Base-by-base conservation (phyloP, 2,329 filamentous ascomycete species). In the Talaromyces pinophilus region DNA sequence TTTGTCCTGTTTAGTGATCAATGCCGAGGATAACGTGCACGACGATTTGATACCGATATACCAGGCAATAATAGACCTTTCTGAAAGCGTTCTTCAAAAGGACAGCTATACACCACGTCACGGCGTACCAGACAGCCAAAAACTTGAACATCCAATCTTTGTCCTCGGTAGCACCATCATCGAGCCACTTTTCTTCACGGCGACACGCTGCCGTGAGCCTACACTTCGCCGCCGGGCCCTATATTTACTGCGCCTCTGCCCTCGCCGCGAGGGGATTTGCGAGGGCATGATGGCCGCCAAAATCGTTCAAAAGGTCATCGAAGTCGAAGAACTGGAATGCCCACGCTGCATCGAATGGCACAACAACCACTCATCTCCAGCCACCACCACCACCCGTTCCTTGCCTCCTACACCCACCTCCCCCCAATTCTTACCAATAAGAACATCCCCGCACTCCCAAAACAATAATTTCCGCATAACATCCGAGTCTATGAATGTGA, bases 181-280 rank as follows among this genome's bases (percentile, higher is more conserved):
- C 22, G 65, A 67, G 25, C 54, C 54, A 13, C 44, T 67, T 4
- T 67, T 52, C 15, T 13, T 63, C 2, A 35, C 44, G 1, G 65
- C 52, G 5, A 55, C 54, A 7, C 60, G 65, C 46, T 59, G 61
- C n/a, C 65, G 61, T 7, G 65, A 67, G 6, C 65, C 65, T 19
- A 38, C 13, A n/a, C 44, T 67, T 63, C 65, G 65, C n/a, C 65
- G 65, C 1, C 61, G 52, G 38, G 65, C 65, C 1, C 19, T 63
- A 25, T 44, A 42, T 3, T 35, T 67, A 55, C 25, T 67, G 1
- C 61, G 62, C 17, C 44, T 60, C 1, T 63, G 62, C 38, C 65
- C 65, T 33, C 65, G 65, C 5, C 65, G 65, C 10, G 65, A 67
- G 11, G 65, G 65, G 4, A 46, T 67, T 17, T 67, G 65, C 10